Base-by-base conservation (phyloP, 306 rosid genomes). In the Citrullus mucosospermus region DNA sequence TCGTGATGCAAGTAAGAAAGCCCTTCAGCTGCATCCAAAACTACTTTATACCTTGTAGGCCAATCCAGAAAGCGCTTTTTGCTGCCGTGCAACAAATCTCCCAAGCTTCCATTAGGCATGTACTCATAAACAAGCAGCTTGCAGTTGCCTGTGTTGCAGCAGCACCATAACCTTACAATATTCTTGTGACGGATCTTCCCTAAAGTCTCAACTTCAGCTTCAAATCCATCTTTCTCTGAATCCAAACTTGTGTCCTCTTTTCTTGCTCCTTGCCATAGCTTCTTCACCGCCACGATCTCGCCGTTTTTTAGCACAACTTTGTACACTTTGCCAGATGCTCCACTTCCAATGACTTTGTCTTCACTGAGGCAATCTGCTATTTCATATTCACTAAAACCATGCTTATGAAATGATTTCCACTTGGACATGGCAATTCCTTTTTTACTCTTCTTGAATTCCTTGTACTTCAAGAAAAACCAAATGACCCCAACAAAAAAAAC, bases 21-120 rank as follows among this genome's bases (percentile, higher is more conserved):
- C 34, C 96, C 97, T 61, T 92, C 97, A 11, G 97, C 97, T 39
- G 97, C 90, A 79, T 92, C 96, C 50, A 92, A 76, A 63, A 93
- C 96, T 44, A 92, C 84, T 79, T 82, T 89, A 68, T 80, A 89
- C 66, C 97, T 85, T 0, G 85, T 87, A 39, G 92, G 85, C 97
- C 97, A 92, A 83, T 90, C 88, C 85, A 92, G 80, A 84, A 86
- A 48, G 51, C 78, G 68, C 56, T 78, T 84, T 81, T 81, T 90
- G 84, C 84, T 75, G 28, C 88, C 11, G 15, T 87, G 93, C 80
- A 92, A 81, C 81, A 87, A 78, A 78, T 90, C 97, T 46, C 86
- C 90, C 44, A 92, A 75, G 83, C 97, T 92, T 61, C 97, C 97
- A 71, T 90, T 92, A n/a, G 93, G 93, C 97, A 92, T 90, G 53